Base-by-base conservation (phyloP, 2,329 filamentous ascomycete genomes). In the Cadophora sp. region DNA sequence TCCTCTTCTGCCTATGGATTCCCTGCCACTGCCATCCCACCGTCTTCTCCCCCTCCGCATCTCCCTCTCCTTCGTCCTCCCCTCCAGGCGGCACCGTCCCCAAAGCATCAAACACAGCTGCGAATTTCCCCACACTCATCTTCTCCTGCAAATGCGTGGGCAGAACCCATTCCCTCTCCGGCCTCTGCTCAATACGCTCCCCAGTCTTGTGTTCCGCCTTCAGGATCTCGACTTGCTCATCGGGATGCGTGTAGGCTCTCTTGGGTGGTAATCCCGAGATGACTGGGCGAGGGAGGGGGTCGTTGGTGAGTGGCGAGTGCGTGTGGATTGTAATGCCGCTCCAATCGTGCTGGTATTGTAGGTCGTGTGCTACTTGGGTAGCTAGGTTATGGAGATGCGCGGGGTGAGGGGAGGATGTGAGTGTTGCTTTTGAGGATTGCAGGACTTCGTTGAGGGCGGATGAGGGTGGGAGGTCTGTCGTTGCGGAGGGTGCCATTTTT, bases 261-360 rank as follows among this genome's bases (percentile, higher is more conserved):
- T 86, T 84, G 0, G 92, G 91, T 1, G 92, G 91, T 3, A 94
- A 80, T 30, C 92, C 92, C 24, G 87, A 89, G 65, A 96, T 83
- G 62, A 95, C 78, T 6, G 89, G 87, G 22, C 91, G 85, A 1
- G 85, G 80, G 11, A 88, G 82, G 48, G 78, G 74, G 3, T 70
- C 71, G 22, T 76, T 74, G 66, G 79, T 76, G 71, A 79, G 66
- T 74, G 80, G 79, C 50, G 82, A 80, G 63, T 80, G 78, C 1
- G 79, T 83, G 77, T 90, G 84, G 22, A 87, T 75, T 59, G 83
- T 78, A 55, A 94, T 79, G 24, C 83, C 78, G 24, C 85, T 86
- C 92, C 92, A 96, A 76, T 89, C 85, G 78, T 95, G 92, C 78
- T 94, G 91, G 77, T 91, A 83, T 72, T 86, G 83, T 58, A 96